These are phyloP conservation scores for Scutellaria baicalensis DNA, from an alignment of 257 asterid species.

Conservation along the genomic window DNA sequence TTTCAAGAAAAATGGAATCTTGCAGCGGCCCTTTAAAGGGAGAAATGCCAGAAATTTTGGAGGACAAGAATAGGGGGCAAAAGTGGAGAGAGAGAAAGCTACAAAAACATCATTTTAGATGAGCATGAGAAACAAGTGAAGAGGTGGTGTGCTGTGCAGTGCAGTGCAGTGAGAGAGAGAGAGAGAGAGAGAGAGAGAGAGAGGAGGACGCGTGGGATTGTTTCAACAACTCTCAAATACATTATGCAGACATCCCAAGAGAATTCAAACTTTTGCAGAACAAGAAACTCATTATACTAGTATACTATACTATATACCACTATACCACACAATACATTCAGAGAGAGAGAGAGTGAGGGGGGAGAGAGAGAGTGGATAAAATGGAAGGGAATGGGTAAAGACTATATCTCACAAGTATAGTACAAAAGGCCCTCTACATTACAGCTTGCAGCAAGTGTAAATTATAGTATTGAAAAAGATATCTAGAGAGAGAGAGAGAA, in stretches of 20 bases:
- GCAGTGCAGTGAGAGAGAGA: not conserved
- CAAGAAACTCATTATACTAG: not conserved
- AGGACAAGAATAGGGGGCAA: not conserved
- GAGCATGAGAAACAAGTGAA: conserved; percentile 5
- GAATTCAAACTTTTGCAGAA: conserved; percentile 11
- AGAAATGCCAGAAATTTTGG: not conserved
- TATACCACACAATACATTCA: not conserved
- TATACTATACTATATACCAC: not conserved
- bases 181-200: conserved; percentile 1
- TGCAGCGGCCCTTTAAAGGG: not conserved
- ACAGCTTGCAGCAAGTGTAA: conserved; percentile 31
- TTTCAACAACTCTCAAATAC: not conserved
- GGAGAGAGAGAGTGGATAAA: not conserved
- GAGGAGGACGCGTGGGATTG: conserved; percentile 23
- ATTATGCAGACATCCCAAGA: conserved; percentile 16
- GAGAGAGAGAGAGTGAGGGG: not conserved
- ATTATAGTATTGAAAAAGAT: conserved; percentile 10
- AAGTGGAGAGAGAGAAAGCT: conserved; percentile 12
- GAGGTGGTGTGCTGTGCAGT: not conserved
- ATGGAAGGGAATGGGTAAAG: not conserved
- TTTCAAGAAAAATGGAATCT: not conserved
- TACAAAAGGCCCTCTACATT: conserved; percentile 22
- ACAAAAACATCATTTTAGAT: conserved; percentile 28
- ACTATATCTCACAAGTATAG: conserved; percentile 10
- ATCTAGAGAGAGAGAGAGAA: not conserved